Conservation (phyloP, 1,284 basidiomycete species). For the Malassezia sympodialis region DNA sequence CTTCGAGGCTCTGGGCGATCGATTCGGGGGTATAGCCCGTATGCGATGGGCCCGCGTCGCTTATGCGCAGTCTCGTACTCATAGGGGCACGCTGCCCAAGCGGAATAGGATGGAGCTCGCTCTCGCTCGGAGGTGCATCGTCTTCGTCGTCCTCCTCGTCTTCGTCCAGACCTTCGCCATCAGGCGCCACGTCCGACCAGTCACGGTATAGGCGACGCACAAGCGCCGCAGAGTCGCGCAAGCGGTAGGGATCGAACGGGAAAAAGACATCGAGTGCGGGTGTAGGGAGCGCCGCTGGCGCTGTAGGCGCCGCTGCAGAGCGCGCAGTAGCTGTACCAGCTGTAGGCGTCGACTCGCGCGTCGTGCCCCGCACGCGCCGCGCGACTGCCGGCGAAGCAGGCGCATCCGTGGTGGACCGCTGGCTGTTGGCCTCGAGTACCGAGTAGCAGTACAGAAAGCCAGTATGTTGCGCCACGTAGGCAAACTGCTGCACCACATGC, state of each 20-base stretch:
- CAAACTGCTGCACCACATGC: slow-evolving; percentile 85
- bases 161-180: slow-evolving; percentile 23
- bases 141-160: slow-evolving; percentile 21
- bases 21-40: slow-evolving; percentile 26
- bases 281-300: slow-evolving; percentile 19
- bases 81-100: slow-evolving; percentile 15
- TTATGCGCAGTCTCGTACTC: background rate
- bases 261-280: slow-evolving; percentile 74
- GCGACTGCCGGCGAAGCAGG: background rate
- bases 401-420: slow-evolving; percentile 8
- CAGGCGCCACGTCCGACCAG: slow-evolving; percentile 53
- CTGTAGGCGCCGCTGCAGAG: background rate
- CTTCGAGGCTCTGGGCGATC: slow-evolving; percentile 36
- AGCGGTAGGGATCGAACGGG: slow-evolving; percentile 93
- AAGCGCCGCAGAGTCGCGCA: slow-evolving; percentile 56
- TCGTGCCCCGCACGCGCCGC: background rate
- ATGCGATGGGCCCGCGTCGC: background rate
- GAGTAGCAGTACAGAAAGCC: slow-evolving; percentile 91
- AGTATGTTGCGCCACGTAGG: slow-evolving; percentile 79
- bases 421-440: slow-evolving; percentile 69
- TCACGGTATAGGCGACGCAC: slow-evolving; percentile 54
- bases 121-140: slow-evolving; percentile 1
- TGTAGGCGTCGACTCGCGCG: slow-evolving; percentile 16
- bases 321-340: background rate
- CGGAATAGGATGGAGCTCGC: background rate